phyloP scores from a whole-genome alignment of 1,139 yeast genomes.

The Scheffersomyces illinoinensis region DNA sequence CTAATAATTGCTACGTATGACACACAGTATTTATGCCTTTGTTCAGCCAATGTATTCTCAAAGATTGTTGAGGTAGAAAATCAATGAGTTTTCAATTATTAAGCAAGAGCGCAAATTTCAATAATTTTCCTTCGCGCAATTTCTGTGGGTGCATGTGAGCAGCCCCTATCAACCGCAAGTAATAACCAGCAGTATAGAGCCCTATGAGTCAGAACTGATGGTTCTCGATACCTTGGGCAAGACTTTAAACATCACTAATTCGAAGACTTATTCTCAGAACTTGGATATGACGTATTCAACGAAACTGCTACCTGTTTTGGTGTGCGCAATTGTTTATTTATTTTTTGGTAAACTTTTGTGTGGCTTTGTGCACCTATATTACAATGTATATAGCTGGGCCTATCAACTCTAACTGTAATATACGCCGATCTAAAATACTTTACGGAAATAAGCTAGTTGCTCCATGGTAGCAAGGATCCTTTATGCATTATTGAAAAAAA shows the following conservation, averaged over 20 bases:
- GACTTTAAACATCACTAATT: background rate
- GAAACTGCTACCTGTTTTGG: background rate
- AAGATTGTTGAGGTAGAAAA: background rate
- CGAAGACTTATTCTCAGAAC: background rate
- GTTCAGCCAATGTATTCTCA: background rate
- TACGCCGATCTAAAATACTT: background rate
- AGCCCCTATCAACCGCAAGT: background rate
- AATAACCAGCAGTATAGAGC: background rate
- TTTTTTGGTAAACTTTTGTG: background rate
- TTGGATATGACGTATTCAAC: background rate
- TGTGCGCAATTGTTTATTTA: background rate
- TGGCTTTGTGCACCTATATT: background rate
- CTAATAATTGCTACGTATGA: background rate
- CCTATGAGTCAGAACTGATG: background rate
- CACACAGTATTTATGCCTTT: too few relatives aligned
- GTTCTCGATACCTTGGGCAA: background rate
- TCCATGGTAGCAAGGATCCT: background rate
- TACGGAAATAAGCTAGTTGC: background rate
- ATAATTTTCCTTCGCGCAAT: background rate
- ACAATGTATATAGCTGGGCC: background rate
- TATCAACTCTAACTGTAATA: background rate
- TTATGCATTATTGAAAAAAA: background rate
- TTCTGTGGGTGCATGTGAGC: background rate
- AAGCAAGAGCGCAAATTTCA: background rate
- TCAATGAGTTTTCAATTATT: background rate